Evolutionary conservation across 2,329 filamentous ascomycete genomes (phyloP), one percentile per base, ranked within the genome.

Genomic region (Blastomyces gilchristii): DNA sequence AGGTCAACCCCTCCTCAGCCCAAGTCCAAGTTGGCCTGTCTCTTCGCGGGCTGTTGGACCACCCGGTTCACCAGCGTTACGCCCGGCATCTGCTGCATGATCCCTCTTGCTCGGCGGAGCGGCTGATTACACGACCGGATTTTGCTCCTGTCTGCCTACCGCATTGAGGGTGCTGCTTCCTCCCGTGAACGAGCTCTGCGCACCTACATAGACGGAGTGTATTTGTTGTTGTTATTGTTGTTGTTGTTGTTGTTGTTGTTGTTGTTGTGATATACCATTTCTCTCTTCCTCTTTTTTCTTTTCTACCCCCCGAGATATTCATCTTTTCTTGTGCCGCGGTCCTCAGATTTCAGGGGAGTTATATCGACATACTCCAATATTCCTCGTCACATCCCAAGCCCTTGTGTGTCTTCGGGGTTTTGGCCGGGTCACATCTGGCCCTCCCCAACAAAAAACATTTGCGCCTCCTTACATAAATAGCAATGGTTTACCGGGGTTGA

Each of bases 71-170:
- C 45, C 58, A 49, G 28, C 41, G 49, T 59, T 28, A 49, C 22
- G 28, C 43, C 25, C 58, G 43, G 34, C 43, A 50, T 49, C 58
- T 49, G 58, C 43, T 59, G 58, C 25, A 37, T 47, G 43, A 43
- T 43, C 28, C 18, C 16, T 50, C 45, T 31, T 59, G 58, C 58
- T n/a, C 58, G 9, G 41, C 5, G 16, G n/a, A 59, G 43, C 41
- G 58, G 7, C 43, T 58, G 56, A 45, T 28, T 41, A 31, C 56
- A 7, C 22, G 56, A 28, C 16, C 45, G 43, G 41, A 49, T 47
- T 59, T 28, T 7, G 28, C 28, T 22, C 58, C 25, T 12, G 28
- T 5, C 58, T 49, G 43, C 58, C 16, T 47, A 3, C 16, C n/a
- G 41, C 43, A 12, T 47, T 16, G 16, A 18, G 41, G 22, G 41